Percentiles rank a stretch among this genome's conserved stretches.
Evolutionary conservation across 176 grass and related monocot genomes (phyloP).

Genomic region (Oropetium thomaeum): DNA sequence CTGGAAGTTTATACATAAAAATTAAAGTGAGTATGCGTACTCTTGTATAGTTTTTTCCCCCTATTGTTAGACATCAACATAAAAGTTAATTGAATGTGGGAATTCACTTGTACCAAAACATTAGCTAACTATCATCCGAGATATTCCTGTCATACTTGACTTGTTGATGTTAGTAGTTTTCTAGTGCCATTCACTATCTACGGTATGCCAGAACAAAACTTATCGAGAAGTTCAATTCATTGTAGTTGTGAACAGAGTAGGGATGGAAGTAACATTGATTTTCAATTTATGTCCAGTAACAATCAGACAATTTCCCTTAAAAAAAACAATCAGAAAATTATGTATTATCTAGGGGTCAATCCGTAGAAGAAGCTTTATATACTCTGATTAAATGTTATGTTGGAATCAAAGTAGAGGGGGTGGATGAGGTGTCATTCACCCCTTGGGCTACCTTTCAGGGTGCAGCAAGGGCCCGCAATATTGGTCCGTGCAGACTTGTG

Average conservation of each 20-base stretch:
- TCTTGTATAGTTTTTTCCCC: neutral
- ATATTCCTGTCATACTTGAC: constrained; percentile 5
- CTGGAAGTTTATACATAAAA: constrained; percentile 84
- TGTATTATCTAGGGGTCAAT: neutral
- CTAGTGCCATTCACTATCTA: neutral
- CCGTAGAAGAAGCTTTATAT: constrained; percentile 8
- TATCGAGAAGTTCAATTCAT: neutral
- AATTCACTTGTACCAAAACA: constrained; percentile 1
- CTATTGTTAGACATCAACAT: neutral
- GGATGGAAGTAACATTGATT: neutral
- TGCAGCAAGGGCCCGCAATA: too few species aligned
- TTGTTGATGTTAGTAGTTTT: neutral
- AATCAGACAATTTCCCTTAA: neutral
- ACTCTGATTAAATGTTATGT: neutral
- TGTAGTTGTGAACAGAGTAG: neutral
- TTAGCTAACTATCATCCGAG: neutral
- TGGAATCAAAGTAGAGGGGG: neutral
- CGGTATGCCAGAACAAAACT: neutral
- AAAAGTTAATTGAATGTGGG: constrained; percentile 13
- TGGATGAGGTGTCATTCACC: neutral
- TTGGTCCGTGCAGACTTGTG: too few species aligned
- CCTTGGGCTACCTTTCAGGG: too few species aligned
- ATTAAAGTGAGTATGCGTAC: constrained; percentile 54
- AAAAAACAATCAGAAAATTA: neutral
- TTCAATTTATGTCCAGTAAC: neutral